Evolutionary conservation across 2,329 filamentous ascomycete genomes (phyloP).

Genomic region (Drechmeria coniospora): DNA sequence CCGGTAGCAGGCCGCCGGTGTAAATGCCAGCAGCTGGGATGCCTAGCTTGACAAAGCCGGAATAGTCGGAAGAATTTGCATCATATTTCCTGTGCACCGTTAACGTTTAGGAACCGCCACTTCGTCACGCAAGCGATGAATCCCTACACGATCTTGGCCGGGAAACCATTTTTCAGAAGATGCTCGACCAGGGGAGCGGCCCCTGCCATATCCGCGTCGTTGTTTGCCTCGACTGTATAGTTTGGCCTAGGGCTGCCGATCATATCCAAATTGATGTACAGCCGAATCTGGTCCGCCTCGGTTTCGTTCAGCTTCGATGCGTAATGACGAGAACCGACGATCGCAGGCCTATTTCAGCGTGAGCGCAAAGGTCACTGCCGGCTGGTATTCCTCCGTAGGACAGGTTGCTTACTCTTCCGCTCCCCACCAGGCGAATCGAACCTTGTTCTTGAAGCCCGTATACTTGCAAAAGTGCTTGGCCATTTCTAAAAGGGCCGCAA

Average conservation of each 20-base stretch:
- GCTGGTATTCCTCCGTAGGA: too few relatives aligned
- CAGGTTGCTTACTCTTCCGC: conserved; percentile 21
- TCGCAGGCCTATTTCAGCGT: conserved; percentile 15
- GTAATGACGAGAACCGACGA: conserved; percentile 26
- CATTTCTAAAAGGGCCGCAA: conserved; percentile 19
- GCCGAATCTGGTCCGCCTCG: conserved; percentile 38
- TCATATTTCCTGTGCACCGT: conserved; percentile 11
- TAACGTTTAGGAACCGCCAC: not conserved
- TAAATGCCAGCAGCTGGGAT: conserved; percentile 22
- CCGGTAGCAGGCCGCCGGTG: conserved; percentile 21
- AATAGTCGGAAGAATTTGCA: conserved; percentile 20
- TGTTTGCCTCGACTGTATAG: conserved; percentile 24
- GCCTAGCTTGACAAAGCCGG: conserved; percentile 20
- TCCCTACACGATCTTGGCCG: conserved; percentile 12
- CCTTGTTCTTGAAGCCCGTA: conserved; percentile 21
- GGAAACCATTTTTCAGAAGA: conserved; percentile 12
- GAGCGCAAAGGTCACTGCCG: too few relatives aligned
- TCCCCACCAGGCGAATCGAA: conserved; percentile 24
- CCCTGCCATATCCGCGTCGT: conserved; percentile 20
- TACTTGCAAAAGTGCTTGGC: conserved; percentile 17
- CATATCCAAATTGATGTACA: conserved; percentile 61
- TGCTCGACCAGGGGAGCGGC: conserved; percentile 15
- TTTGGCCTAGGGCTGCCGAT: conserved; percentile 29
- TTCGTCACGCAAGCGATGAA: not conserved
- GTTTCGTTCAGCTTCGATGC: conserved; percentile 17